Evolutionary conservation across 306 rosid species (phyloP).

Genomic region (Geum urbanum): DNA sequence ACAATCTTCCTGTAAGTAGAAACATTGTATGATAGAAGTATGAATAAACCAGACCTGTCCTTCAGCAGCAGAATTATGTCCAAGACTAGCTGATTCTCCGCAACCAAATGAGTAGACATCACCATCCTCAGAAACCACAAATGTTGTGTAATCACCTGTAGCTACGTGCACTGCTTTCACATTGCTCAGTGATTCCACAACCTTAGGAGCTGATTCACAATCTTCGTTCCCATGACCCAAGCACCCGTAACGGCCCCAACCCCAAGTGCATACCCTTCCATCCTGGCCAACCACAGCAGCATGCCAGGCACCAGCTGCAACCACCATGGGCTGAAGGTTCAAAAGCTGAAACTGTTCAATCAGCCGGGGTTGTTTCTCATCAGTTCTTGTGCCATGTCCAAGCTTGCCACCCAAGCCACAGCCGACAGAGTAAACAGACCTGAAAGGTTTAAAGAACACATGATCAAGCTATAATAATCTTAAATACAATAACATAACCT

Average conservation of each 20-base stretch:
- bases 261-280: slow-evolving; percentile 98
- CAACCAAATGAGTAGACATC: slow-evolving; percentile 91
- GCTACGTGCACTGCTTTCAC: slow-evolving; percentile 85
- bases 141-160: slow-evolving; percentile 95
- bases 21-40: slow-evolving; percentile 12
- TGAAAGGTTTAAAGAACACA: slow-evolving; percentile 27
- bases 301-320: slow-evolving; percentile 98
- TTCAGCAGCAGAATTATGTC: slow-evolving; percentile 49
- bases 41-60: slow-evolving; percentile 56
- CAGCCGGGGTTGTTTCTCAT: slow-evolving; percentile 75
- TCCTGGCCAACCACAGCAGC: slow-evolving; percentile 95
- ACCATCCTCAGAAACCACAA: slow-evolving; percentile 71
- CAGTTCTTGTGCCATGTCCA: slow-evolving; percentile 79
- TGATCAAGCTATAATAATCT: slow-evolving; percentile 12
- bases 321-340: slow-evolving; percentile 81
- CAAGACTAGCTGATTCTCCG: slow-evolving; percentile 97
- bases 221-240: slow-evolving; percentile 95
- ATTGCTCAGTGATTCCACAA: slow-evolving; percentile 62
- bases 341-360: slow-evolving; percentile 64
- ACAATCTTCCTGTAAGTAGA: background rate
- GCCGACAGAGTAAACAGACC: slow-evolving; percentile 95
- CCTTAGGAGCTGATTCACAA: slow-evolving; percentile 80
- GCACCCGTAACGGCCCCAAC: slow-evolving; percentile 98
- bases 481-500: background rate
- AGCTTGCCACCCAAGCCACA: slow-evolving; percentile 99